phyloP scores from a whole-genome alignment of 176 grass and related monocot species.

The Eremochloa ophiuroides region DNA sequence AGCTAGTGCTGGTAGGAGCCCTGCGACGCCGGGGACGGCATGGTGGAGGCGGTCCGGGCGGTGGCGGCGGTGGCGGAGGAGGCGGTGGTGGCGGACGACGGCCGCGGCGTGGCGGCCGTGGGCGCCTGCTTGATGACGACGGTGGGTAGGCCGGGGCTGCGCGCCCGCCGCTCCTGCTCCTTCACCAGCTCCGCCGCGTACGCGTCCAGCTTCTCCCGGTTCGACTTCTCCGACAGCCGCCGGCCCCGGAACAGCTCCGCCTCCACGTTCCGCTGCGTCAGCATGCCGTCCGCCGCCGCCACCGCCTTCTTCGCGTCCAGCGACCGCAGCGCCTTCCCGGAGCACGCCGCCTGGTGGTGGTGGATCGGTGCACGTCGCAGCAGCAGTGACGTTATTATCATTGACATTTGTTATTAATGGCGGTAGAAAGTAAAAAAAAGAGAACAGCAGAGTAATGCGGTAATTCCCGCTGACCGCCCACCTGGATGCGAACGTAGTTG shows the following conservation, averaged over 20 bases:
- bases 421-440: background rate
- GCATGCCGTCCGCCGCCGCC: conserved; percentile 42
- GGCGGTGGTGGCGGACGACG: conserved; percentile 28
- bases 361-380: too few species aligned
- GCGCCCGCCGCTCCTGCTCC: conserved; percentile 40
- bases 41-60: conserved; percentile 20
- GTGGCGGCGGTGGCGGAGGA: background rate
- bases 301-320: conserved; percentile 28
- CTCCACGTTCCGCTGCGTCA: conserved; percentile 63
- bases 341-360: conserved; percentile 26
- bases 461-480: background rate
- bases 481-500: conserved; percentile 71
- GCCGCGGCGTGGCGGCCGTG: conserved; percentile 11
- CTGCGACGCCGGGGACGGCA: conserved; percentile 44
- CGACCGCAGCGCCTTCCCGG: background rate
- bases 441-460: too few species aligned
- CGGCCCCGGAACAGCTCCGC: conserved; percentile 47
- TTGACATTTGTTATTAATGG: background rate
- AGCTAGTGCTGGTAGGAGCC: background rate
- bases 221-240: conserved; percentile 51
- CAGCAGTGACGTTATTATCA: background rate
- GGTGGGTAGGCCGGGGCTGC: conserved; percentile 6
- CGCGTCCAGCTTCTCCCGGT: conserved; percentile 60
- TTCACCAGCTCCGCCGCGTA: conserved; percentile 60
- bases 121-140: conserved; percentile 47